Evolutionary conservation across 768 basidiomycete genomes (phyloP).

Genomic region (Cantharellus anzutake): DNA sequence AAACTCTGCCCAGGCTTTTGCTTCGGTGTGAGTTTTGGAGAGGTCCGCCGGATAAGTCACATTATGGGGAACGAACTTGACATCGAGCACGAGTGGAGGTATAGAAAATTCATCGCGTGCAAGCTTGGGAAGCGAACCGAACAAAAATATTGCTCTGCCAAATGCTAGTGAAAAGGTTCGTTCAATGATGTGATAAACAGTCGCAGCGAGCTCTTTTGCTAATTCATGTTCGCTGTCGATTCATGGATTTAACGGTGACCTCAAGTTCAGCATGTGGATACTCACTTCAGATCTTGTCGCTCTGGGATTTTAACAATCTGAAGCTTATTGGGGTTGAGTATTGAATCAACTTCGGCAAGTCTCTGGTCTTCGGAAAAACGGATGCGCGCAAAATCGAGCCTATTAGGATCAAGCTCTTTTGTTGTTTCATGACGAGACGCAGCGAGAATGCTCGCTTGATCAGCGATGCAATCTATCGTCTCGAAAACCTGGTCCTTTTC

Average conservation of each 20-base stretch:
- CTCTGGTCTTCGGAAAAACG: constrained; percentile 83
- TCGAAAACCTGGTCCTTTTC: background rate
- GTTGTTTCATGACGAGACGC: background rate
- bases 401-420: constrained; percentile 9
- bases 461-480: constrained; percentile 7
- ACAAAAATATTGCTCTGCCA: constrained; percentile 84
- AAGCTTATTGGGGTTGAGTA: constrained; percentile 65
- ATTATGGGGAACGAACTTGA: constrained; percentile 59
- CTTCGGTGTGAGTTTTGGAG: constrained; percentile 57
- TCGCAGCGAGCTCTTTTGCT: constrained; percentile 64
- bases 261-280: constrained; percentile 8
- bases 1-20: constrained; percentile 84
- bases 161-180: constrained; percentile 79
- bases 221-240: constrained; percentile 52
- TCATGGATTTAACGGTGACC: background rate
- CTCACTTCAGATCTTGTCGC: constrained; percentile 50
- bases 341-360: constrained; percentile 76
- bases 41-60: constrained; percentile 40
- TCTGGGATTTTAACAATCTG: constrained; percentile 46
- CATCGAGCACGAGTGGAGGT: constrained; percentile 58
- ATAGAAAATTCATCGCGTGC: constrained; percentile 62
- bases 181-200: constrained; percentile 63
- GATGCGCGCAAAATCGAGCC: constrained; percentile 59
- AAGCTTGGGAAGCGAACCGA: constrained; percentile 57
- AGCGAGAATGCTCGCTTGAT: constrained; percentile 5